A percentile compares a stretch with the other conserved stretches of the same genome.
phyloP scores from a whole-genome alignment of 305 asterid species.

The Salvia sclarea region DNA sequence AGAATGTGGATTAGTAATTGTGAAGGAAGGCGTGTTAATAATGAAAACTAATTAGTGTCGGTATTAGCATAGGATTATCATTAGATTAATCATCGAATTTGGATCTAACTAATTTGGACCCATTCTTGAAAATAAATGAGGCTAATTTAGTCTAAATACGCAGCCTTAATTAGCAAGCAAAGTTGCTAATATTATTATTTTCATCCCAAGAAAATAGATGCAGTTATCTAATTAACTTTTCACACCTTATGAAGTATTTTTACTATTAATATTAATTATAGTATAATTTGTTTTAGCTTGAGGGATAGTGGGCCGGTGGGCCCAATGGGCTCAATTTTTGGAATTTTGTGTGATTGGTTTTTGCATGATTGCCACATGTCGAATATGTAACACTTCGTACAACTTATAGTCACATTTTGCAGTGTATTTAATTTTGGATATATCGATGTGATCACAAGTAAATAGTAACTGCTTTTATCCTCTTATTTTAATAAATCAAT shows the following conservation, averaged over 20 bases:
- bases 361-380: slow-evolving; percentile 38
- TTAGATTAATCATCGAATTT: neutral
- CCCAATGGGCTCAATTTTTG: slow-evolving; percentile 25
- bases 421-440: too few relatives aligned
- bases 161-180: slow-evolving; percentile 16
- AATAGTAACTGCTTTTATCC: too few relatives aligned
- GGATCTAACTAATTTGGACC: slow-evolving; percentile 5
- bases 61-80: slow-evolving; percentile 4
- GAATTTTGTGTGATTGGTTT: neutral
- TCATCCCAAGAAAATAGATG: neutral
- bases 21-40: slow-evolving; percentile 20
- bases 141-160: slow-evolving; percentile 14
- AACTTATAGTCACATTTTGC: too few relatives aligned
- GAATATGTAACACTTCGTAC: neutral
- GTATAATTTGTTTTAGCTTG: neutral
- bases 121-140: neutral
- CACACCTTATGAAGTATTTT: neutral
- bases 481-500: too few relatives aligned
- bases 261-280: neutral
- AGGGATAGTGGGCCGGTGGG: slow-evolving; percentile 16
- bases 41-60: neutral
- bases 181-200: neutral
- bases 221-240: neutral
- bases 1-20: neutral
- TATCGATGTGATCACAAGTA: too few relatives aligned